Evolutionary conservation across 2,329 filamentous ascomycete genomes (phyloP).

Genomic region (Colletotrichum sp.): DNA sequence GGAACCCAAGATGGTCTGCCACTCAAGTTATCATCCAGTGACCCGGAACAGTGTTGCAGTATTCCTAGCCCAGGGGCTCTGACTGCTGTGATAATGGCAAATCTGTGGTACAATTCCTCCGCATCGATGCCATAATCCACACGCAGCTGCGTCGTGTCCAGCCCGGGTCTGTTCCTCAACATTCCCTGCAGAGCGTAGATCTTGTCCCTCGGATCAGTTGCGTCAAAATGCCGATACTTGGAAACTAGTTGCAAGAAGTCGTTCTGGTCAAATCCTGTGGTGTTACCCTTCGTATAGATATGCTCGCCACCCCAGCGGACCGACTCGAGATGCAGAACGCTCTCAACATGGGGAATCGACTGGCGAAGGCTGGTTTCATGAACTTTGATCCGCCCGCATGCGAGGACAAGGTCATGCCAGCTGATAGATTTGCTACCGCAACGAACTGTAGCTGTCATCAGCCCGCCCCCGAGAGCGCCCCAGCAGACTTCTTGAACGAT

Average conservation of each 20-base stretch:
- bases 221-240: conserved; percentile 3
- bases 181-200: conserved; percentile 22
- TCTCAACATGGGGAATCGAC: background rate
- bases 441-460: background rate
- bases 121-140: background rate
- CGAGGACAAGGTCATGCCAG: background rate
- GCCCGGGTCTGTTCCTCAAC: background rate
- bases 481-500: background rate
- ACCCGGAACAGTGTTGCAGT: background rate
- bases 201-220: conserved; percentile 23
- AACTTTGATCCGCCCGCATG: background rate
- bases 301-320: background rate
- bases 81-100: background rate
- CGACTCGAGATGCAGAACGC: background rate
- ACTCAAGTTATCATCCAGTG: background rate
- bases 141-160: background rate
- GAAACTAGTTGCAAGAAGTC: background rate
- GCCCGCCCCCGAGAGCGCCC: background rate
- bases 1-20: background rate
- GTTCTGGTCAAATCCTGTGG: background rate
- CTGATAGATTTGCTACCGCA: background rate
- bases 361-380: background rate
- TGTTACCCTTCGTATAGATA: background rate
- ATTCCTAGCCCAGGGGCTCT: background rate
- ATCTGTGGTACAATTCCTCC: background rate